Evolutionary conservation across 148 eudicot genomes (phyloP), one percentile per base, ranked within the genome.

Genomic region (Rhododendron simsii): DNA sequence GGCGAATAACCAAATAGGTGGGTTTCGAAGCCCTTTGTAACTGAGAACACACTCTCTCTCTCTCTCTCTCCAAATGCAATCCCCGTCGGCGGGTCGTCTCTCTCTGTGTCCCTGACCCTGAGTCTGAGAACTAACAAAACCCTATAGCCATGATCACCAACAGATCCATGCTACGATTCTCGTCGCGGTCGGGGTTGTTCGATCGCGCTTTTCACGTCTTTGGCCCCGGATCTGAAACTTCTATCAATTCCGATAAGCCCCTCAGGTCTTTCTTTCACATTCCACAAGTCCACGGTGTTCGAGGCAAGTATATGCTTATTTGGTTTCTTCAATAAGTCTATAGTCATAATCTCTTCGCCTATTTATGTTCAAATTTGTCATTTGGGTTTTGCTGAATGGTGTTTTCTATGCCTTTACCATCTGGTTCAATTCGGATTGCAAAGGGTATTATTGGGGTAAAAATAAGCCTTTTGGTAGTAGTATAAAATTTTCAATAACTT

Each of bases 141-240:
- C 35, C 81, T 47, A n/a, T 15, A 7, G n/a, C 84, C 84, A 55
- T 55, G 84, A 81, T 37, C 84, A 23, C 76, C n/a, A 76, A 11
- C 51, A 73, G 37, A 41, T 7, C 55, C 20, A 63, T 63, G 75
- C 59, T 82, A 14, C 84, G 84, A 65, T 13, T n/a, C 44, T 37
- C 76, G 20, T 15, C 37, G 37, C 74, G 53, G 11, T 10, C 33
- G 14, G 75, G 76, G 51, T 65, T 82, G 11, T n/a, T 82, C 23
- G 59, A 82, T 14, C 76, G 76, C 44, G 84, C 76, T 82, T 0
- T 44, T 82, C 75, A 37, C 20, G 76, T 61, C 37, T 82, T 82
- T 50, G 11, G 53, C 76, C 84, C 75, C 14, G 65, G 53, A 82
- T 82, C 76, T 39, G 84, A 82, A 44, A 13, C 23, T 73, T 21